Evolutionary conservation across 2,329 filamentous ascomycete species (phyloP).

Genomic region (Ascochyta lentis): DNA sequence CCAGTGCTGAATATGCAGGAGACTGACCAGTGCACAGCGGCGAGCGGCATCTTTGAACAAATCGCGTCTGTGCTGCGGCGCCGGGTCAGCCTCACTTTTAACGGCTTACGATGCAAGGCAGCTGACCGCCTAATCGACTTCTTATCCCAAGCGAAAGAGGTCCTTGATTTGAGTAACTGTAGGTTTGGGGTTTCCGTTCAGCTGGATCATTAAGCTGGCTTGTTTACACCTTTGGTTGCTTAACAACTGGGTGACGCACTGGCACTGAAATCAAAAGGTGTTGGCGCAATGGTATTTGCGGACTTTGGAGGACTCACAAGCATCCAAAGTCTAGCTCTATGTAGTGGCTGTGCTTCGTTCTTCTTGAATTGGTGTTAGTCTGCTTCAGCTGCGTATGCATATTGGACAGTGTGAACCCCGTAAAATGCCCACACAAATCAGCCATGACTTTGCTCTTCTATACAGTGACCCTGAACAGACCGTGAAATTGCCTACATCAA

Average conservation of each 20-base stretch:
- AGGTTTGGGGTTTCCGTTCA: not conserved
- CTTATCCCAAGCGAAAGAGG: not conserved
- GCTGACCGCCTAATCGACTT: not conserved
- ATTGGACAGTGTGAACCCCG: too few species aligned
- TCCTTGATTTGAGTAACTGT: not conserved
- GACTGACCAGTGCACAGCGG: constrained; percentile 23
- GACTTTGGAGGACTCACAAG: not conserved
- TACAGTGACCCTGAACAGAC: too few species aligned
- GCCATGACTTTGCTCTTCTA: too few species aligned
- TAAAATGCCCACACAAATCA: too few species aligned
- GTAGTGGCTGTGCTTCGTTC: not conserved
- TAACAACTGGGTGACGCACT: not conserved
- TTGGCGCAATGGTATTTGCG: not conserved
- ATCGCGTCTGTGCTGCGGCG: not conserved
- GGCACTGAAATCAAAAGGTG: not conserved
- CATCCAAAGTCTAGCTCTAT: not conserved
- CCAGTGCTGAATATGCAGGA: not conserved
- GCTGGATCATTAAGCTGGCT: not conserved
- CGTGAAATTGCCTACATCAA: too few species aligned
- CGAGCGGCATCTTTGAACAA: not conserved
- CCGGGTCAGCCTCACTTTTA: constrained; percentile 11
- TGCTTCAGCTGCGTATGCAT: not conserved
- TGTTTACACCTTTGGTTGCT: not conserved
- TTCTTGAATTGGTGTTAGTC: not conserved
- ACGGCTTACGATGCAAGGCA: not conserved